Percentiles rank a stretch among this genome's conserved stretches.
Evolutionary conservation across 148 eudicot species (phyloP).

Genomic region (Cornus florida): DNA sequence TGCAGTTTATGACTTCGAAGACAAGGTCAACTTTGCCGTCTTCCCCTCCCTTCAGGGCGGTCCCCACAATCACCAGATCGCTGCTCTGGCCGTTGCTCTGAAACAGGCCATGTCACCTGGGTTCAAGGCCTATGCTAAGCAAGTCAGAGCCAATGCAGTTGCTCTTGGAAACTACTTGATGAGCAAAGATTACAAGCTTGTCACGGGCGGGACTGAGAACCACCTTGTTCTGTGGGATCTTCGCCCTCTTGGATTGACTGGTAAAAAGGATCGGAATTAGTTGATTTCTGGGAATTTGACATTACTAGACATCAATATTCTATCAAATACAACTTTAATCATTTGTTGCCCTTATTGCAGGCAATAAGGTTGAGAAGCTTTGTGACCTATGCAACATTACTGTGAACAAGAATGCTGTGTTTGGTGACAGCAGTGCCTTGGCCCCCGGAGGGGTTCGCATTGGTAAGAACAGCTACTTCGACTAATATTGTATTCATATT

Average conservation of each 20-base stretch:
- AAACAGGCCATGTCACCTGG: constrained; percentile 88
- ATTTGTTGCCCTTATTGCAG: constrained; percentile 33
- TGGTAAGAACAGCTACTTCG: constrained; percentile 47
- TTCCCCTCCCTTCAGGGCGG: constrained; percentile 98
- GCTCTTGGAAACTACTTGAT: constrained; percentile 86
- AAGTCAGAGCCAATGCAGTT: constrained; percentile 95
- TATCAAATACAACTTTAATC: neutral
- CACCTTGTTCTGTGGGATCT: constrained; percentile 99
- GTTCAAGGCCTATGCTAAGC: constrained; percentile 96
- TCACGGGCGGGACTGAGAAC: constrained; percentile 96
- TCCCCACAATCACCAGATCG: constrained; percentile 97
- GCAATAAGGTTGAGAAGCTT: constrained; percentile 98
- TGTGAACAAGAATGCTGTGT: constrained; percentile 98
- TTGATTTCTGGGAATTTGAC: neutral
- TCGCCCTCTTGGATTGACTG: constrained; percentile 97
- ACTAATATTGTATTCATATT: neutral
- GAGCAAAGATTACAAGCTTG: constrained; percentile 87
- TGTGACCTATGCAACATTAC: constrained; percentile 97
- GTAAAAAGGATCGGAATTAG: constrained; percentile 26
- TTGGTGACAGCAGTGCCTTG: constrained; percentile 98
- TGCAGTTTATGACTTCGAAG: constrained; percentile 90
- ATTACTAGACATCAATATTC: neutral
- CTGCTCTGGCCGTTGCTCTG: constrained; percentile 93
- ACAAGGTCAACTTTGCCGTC: constrained; percentile 92
- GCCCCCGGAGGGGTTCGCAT: constrained; percentile 96